Base-by-base conservation (phyloP, 495 filamentous ascomycete species). In the Daldinia grandis region DNA sequence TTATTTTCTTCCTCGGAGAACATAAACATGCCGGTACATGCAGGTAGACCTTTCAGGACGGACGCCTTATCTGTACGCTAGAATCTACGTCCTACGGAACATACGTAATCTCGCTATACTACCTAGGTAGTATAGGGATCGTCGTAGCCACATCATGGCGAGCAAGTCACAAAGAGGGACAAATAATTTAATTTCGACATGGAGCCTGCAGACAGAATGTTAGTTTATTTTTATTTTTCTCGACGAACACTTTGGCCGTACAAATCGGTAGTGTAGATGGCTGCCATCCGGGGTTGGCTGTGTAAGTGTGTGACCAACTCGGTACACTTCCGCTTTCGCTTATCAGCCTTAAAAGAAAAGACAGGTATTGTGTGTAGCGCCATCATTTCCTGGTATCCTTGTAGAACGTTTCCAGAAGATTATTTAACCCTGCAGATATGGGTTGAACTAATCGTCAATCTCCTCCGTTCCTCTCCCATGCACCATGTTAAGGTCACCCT, bases 111-210 rank as follows among this genome's bases (percentile, higher is more conserved):
- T 27, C 49, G 49, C 25, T 15, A 53, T 28, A 30, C 27, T 9
- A 27, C 25, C 24, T 15, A n/a, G n/a, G n/a, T n/a, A 4, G 14
- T 30, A 28, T 4, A 9, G 15, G 15, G 49, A 30, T 53, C 25
- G 21, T 28, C 49, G 19, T 50, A 28, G 49, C 30, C 12, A 30
- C 12, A 24, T 25, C 49, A 53, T 25, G 1, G 27, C 27, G 6
- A 17, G 19, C 17, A 28, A 12, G 12, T 28, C 44, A 58, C 53
- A 38, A 58, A 40, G 14, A 30, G 49, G 27, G 58, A 33, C 30
- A 65, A 51, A 58, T 65, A 65, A 65, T 65, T 58, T 65, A 58
- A 37, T 44, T 50, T 49, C 8, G 54, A 58, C 30, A 31, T 37
- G 40, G 53, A 58, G 15, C 37, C 37, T 42, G 49, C 38, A 63